These are phyloP conservation scores for Medicago lupulina DNA, from an alignment of 306 rosid species.

Conservation along the genomic window DNA sequence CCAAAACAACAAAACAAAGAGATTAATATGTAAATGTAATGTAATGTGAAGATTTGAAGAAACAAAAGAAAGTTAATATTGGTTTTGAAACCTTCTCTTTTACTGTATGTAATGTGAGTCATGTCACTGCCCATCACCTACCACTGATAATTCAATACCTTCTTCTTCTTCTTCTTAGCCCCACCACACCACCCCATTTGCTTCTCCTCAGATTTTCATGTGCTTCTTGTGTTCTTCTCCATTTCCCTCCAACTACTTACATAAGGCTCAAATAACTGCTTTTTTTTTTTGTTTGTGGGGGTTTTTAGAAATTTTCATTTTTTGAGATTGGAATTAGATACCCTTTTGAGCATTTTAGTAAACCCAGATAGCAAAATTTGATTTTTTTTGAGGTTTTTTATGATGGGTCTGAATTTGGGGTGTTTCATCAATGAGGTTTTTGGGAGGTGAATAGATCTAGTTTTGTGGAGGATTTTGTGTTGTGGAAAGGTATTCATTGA, in stretches of 20 bases:
- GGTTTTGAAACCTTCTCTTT: constrained; percentile 58
- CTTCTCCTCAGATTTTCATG: constrained; percentile 57
- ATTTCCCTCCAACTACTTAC: constrained; percentile 49
- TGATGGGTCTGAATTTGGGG: constrained; percentile 18
- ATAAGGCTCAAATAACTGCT: not conserved
- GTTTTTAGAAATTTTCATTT: not conserved
- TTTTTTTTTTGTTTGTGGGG: not conserved
- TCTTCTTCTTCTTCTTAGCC: constrained; percentile 65
- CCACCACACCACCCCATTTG: constrained; percentile 63
- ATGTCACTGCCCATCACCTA: constrained; percentile 63
- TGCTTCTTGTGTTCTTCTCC: constrained; percentile 44
- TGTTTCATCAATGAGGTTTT: constrained; percentile 36
- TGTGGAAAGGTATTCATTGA: constrained; percentile 41
- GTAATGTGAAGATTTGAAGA: constrained; percentile 55
- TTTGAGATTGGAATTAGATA: not conserved
- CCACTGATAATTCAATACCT: constrained; percentile 74
- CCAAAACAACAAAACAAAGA: not conserved
- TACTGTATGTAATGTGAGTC: constrained; percentile 63
- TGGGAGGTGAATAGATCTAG: constrained; percentile 52
- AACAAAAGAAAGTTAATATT: constrained; percentile 58
- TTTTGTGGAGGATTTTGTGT: constrained; percentile 38
- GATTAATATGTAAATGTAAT: not conserved
- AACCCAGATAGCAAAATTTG: not conserved
- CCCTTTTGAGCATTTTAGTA: not conserved
- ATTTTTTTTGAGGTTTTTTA: not conserved